These are phyloP conservation scores for Talaromyces sp. DNA, from an alignment of 2,329 filamentous ascomycete genomes.

Conservation along the genomic window DNA sequence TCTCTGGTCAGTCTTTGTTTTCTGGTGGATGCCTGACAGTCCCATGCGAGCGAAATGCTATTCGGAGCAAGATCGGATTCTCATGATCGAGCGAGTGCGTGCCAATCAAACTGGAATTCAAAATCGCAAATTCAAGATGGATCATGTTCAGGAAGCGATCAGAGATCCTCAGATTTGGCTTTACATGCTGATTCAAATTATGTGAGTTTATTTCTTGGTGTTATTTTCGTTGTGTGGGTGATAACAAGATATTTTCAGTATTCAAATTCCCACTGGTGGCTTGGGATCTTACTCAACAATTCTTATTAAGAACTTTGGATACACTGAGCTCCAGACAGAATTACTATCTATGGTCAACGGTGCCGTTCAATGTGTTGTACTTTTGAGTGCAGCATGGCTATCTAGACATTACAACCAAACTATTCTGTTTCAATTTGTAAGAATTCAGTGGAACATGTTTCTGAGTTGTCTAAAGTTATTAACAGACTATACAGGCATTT, in stretches of 20 bases:
- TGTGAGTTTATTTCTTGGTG: not conserved
- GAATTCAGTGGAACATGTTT: too few species aligned
- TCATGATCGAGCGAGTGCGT: constrained; percentile 3
- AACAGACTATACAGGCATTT: not conserved
- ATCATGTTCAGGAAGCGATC: constrained; percentile 1
- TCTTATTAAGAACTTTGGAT: constrained; percentile 10
- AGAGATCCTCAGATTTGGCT: constrained; percentile 4
- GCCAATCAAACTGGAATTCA: constrained; percentile 4
- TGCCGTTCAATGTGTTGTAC: constrained; percentile 6
- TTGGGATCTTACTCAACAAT: constrained; percentile 7
- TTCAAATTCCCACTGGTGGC: constrained; percentile 4
- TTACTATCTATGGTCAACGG: constrained; percentile 10
- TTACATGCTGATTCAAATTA: constrained; percentile 1
- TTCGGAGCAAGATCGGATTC: constrained; percentile 1
- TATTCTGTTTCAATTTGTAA: constrained; percentile 5
- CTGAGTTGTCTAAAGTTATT: not conserved
- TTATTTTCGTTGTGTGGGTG: not conserved
- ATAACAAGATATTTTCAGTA: not conserved
- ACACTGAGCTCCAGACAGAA: constrained; percentile 5
- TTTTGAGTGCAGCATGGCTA: constrained; percentile 6
- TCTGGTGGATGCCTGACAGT: constrained; percentile 7
- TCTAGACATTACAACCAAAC: constrained; percentile 7
- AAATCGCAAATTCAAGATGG: constrained; percentile 7
- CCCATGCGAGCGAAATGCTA: constrained; percentile 3
- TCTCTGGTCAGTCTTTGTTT: constrained; percentile 2